Evolutionary conservation across 2,329 filamentous ascomycete species (phyloP), one percentile per base, ranked within the genome.

Genomic region (Chaetomiaceae sp.): DNA sequence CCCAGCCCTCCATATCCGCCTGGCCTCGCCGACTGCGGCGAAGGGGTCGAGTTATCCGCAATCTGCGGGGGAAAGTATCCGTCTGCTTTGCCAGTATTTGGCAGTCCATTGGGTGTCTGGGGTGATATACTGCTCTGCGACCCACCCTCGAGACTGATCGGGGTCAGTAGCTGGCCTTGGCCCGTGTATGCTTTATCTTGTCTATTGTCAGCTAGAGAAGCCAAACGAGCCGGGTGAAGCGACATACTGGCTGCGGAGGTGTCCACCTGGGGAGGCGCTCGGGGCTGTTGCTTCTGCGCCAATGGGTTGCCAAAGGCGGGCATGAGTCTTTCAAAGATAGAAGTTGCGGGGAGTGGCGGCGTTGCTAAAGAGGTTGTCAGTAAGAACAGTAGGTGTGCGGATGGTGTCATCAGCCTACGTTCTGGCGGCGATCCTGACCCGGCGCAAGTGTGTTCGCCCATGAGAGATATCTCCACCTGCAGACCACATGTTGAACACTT

Each of bases 401-500:
- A 46, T 3, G 20, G n/a, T 31, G 11, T 25, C 22, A 12, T 19
- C 27, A 31, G 9, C 65, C 60, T 69, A 76, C 80, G 68, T 64
- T 79, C 78, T 64, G 73, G 56, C 72, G 66, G 54, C 69, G 58
- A 53, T 20, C 54, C 72, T 42, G 59, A 50, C 17, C 56, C 72
- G 42, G 69, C 69, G 69, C 91, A 96, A 57, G 89, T 69, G 74
- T 96, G 91, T 58, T 95, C 89, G 57, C 89, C 89, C 85, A 96
- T 88, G 69, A 85, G 76, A 37, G 87, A 86, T 62, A 96, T 94
- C 66, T 91, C 86, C 55, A 96, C 88, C 64, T 91, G 82, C 37
- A 75, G 71, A 37, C 83, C 82, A 68, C 90, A 95, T 73, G 79
- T 84, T 49, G 90, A 95, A 72, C 90, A 95, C 77, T 92, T 95